These are phyloP conservation scores for Calonectria crousiana DNA, from an alignment of 2,329 filamentous ascomycete genomes.

Conservation along the genomic window DNA sequence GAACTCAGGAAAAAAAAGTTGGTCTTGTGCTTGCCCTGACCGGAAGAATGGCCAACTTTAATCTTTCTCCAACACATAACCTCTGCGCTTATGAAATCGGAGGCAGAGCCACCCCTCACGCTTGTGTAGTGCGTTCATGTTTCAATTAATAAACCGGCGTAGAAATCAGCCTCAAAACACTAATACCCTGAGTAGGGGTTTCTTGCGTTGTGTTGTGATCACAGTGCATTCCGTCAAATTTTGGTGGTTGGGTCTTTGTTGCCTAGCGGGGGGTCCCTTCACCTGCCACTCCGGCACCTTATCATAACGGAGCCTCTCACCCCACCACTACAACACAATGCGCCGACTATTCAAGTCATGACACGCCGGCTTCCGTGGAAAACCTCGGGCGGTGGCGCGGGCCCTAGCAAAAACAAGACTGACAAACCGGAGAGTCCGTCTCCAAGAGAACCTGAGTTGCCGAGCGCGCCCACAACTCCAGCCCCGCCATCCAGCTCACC, in stretches of 20 bases:
- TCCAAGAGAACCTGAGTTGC: slow-evolving; percentile 7
- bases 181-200: background rate
- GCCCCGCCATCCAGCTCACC: slow-evolving; percentile 13
- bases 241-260: slow-evolving; percentile 1
- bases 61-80: background rate
- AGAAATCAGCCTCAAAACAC: background rate
- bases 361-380: slow-evolving; percentile 67
- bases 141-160: background rate
- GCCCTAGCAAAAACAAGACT: slow-evolving; percentile 16
- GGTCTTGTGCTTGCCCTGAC: background rate
- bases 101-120: background rate
- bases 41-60: background rate
- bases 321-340: slow-evolving; percentile 9
- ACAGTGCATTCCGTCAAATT: background rate
- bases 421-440: slow-evolving; percentile 26
- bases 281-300: background rate
- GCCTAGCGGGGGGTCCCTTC: background rate
- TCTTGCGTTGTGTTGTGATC: background rate
- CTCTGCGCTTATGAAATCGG: background rate
- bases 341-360: slow-evolving; percentile 50
- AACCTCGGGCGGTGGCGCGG: slow-evolving; percentile 39
- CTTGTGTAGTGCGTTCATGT: background rate
- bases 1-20: background rate
- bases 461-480: slow-evolving; percentile 10
- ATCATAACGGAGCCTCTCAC: background rate